Conservation (phyloP, 2,329 filamentous ascomycete species). For the Fusarium buxicola region DNA sequence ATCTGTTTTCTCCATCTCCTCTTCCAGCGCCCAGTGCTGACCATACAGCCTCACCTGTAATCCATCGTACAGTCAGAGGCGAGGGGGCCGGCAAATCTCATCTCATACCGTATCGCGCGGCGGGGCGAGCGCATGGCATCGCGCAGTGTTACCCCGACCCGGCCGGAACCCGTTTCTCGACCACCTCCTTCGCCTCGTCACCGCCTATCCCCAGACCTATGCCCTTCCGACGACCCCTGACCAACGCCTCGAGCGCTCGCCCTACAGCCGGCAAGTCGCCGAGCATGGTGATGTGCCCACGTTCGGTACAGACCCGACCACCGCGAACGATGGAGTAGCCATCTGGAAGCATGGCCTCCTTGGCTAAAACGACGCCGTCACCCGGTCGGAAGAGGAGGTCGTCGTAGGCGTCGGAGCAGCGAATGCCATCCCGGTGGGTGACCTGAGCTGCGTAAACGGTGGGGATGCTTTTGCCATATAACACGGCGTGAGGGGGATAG, state of each 20-base stretch:
- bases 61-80: background rate
- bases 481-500: constrained; percentile 84
- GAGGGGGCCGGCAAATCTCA: constrained; percentile 4
- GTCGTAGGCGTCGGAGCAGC: constrained; percentile 82
- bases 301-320: constrained; percentile 81
- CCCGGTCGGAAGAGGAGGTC: constrained; percentile 87
- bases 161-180: constrained; percentile 14
- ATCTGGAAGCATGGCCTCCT: constrained; percentile 84
- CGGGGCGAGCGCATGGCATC: constrained; percentile 14
- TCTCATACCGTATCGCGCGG: constrained; percentile 21
- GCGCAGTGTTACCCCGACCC: constrained; percentile 27
- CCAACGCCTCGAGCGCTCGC: constrained; percentile 75
- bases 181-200: constrained; percentile 11
- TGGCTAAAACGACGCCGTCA: constrained; percentile 89
- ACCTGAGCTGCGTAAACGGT: constrained; percentile 88
- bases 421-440: constrained; percentile 76
- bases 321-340: constrained; percentile 81
- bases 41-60: constrained; percentile 2
- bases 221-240: constrained; percentile 75
- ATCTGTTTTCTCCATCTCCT: background rate
- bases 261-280: constrained; percentile 88
- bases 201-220: constrained; percentile 70
- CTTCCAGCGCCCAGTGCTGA: background rate
- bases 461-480: constrained; percentile 88
- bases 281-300: constrained; percentile 88